Evolutionary conservation across 1,284 basidiomycete genomes (phyloP).

Genomic region (Wolfiporia cocos): DNA sequence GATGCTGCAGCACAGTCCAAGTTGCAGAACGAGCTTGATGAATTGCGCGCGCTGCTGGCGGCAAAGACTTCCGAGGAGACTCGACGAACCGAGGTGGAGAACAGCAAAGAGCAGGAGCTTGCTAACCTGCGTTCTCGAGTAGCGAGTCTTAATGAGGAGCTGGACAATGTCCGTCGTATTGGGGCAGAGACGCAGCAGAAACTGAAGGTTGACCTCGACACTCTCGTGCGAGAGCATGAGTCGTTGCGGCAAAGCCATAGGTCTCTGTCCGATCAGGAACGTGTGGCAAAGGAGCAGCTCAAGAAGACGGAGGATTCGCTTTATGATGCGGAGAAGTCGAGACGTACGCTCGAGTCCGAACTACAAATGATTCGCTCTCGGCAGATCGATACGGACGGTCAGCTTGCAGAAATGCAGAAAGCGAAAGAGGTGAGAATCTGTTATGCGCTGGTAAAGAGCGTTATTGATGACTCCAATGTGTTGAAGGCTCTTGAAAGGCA

Average conservation of each 20-base stretch:
- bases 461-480: constrained; percentile 3
- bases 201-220: constrained; percentile 64
- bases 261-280: constrained; percentile 58
- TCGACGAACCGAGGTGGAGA: constrained; percentile 78
- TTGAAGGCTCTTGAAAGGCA: constrained; percentile 71
- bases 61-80: constrained; percentile 86
- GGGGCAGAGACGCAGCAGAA: constrained; percentile 62
- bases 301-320: constrained; percentile 49
- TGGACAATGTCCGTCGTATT: constrained; percentile 49
- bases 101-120: constrained; percentile 85
- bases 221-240: constrained; percentile 47
- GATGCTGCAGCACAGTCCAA: constrained; percentile 48
- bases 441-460: constrained; percentile 2
- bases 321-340: constrained; percentile 65
- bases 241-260: constrained; percentile 53
- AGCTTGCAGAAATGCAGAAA: constrained; percentile 56
- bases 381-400: constrained; percentile 65
- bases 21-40: constrained; percentile 82
- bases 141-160: constrained; percentile 50
- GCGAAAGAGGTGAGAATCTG: constrained; percentile 60
- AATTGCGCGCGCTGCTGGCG: constrained; percentile 74
- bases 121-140: constrained; percentile 67
- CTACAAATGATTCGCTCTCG: constrained; percentile 67
- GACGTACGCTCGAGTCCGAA: constrained; percentile 70
- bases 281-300: constrained; percentile 43